These are phyloP conservation scores for Alternaria conjuncta DNA, from an alignment of 2,329 filamentous ascomycete species.

Conservation along the genomic window DNA sequence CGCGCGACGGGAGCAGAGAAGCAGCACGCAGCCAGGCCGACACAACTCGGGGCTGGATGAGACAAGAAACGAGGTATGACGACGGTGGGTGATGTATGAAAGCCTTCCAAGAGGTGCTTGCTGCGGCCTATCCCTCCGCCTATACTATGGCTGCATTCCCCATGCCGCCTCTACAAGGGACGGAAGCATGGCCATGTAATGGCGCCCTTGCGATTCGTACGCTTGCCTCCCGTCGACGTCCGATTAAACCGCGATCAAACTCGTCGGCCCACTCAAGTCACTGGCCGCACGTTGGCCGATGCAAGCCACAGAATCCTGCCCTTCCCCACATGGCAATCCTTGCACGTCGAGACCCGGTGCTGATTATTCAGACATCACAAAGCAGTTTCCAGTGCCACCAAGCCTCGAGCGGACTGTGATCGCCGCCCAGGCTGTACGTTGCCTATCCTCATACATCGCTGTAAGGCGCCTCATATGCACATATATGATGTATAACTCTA, in stretches of 20 bases:
- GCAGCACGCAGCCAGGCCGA: not conserved
- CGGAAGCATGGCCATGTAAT: constrained; percentile 29
- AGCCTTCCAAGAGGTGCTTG: constrained; percentile 9
- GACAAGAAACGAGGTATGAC: constrained; percentile 10
- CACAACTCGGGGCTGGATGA: not conserved
- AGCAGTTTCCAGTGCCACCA: constrained; percentile 20
- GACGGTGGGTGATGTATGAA: constrained; percentile 15
- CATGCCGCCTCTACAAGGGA: constrained; percentile 18
- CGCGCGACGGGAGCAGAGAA: constrained; percentile 6
- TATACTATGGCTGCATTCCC: constrained; percentile 1
- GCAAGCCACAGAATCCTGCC: constrained; percentile 7
- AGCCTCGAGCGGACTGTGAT: not conserved
- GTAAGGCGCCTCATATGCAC: not conserved
- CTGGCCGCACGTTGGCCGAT: constrained; percentile 18
- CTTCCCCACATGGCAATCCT: constrained; percentile 32
- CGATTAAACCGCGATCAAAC: constrained; percentile 13
- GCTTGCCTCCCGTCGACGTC: constrained; percentile 8
- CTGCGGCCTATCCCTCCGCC: constrained; percentile 6
- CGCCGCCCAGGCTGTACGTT: not conserved
- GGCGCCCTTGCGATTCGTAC: constrained; percentile 29
- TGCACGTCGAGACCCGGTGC: constrained; percentile 16
- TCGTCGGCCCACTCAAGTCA: constrained; percentile 1
- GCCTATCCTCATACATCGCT: not conserved
- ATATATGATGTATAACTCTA: not conserved
- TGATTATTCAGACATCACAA: constrained; percentile 45